Percentiles rank a stretch among this genome's conserved stretches.
Evolutionary conservation across 176 grass and related monocot species (phyloP).

Genomic region (Phoenix roebelenii): DNA sequence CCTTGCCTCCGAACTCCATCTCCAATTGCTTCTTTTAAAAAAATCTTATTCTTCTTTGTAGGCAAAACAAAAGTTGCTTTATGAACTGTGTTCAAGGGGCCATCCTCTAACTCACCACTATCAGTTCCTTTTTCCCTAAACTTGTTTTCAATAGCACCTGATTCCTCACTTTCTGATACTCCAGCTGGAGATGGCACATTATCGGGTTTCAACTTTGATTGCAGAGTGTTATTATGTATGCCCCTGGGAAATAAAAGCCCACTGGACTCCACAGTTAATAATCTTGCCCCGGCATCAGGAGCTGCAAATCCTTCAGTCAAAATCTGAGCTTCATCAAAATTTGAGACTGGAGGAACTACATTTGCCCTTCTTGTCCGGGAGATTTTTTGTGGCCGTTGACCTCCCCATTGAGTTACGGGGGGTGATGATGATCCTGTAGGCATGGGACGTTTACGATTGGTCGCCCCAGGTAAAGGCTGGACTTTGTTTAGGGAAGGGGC

Average conservation of each 20-base stretch:
- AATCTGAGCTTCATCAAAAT: conserved; percentile 54
- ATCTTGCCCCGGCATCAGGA: conserved; percentile 37
- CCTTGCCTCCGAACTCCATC: conserved; percentile 48
- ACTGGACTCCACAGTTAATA: conserved; percentile 24
- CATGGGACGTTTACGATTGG: conserved; percentile 50
- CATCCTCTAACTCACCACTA: conserved; percentile 42
- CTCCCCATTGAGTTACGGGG: conserved; percentile 58
- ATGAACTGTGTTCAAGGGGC: conserved; percentile 21
- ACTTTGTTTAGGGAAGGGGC: conserved; percentile 43
- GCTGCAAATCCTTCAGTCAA: conserved; percentile 43
- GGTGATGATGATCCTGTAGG: conserved; percentile 51
- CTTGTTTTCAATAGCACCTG: conserved; percentile 35
- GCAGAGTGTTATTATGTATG: conserved; percentile 23
- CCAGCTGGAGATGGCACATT: conserved; percentile 47
- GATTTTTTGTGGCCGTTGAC: conserved; percentile 72
- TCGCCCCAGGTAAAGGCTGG: conserved; percentile 32
- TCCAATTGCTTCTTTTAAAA: conserved; percentile 74
- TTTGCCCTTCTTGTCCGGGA: conserved; percentile 68
- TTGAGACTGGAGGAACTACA: conserved; percentile 84
- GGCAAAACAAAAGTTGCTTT: conserved; percentile 27
- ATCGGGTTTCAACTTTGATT: conserved; percentile 25
- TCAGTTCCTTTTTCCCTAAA: conserved; percentile 53
- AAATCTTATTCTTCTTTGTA: conserved; percentile 51
- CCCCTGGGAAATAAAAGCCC: conserved; percentile 18
- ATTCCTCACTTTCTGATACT: conserved; percentile 64